Evolutionary conservation across 768 basidiomycete genomes (phyloP), one percentile per base, ranked within the genome.

Genomic region (Mrakia blollopis): DNA sequence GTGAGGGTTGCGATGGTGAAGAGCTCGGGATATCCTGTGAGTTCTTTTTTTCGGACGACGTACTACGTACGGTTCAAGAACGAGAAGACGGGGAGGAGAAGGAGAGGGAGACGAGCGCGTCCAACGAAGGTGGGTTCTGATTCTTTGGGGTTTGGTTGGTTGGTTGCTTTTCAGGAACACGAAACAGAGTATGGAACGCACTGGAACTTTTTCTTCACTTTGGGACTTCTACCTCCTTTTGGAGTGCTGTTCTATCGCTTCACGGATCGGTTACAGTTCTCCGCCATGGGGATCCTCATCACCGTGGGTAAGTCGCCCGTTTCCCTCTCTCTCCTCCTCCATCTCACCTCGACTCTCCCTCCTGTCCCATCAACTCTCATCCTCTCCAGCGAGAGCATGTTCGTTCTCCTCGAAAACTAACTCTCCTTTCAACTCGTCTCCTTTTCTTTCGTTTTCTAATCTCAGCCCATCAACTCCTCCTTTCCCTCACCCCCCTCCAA

Each of bases 161-260:
- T 30, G 23, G 50, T 11, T 1, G 67, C n/a, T 69, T 41, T n/a
- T 41, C 77, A 91, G 95, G 97, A 98, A 85, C 97, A 98, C 78
- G 90, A 91, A 74, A 91, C 94, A 0, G 97, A 99, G 84, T 98
- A 98, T 79, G 97, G 97, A 0, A 89, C 89, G 0, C 96, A 98
- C 80, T 99, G 97, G 97, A 98, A 98, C 82, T 98, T 98, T 84
- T 99, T 99, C 87, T 87, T 98, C 80, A 98, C 97, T 0, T 86
- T 98, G 30, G 93, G 91, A 0, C 80, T 92, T 0, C 82, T 98
- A 8, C 94, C 94, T 0, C 81, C 92, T 5, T 83, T 92, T 18
- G 89, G 93, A 81, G 87, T 90, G 3, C 62, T 88, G 0, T 82
- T 94, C 5, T 90, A 91, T 75, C 91, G 92, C 0, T 35, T 93